Evolutionary conservation across 352 stramenopile species (phyloP).

Genomic region (Pythium biforme): DNA sequence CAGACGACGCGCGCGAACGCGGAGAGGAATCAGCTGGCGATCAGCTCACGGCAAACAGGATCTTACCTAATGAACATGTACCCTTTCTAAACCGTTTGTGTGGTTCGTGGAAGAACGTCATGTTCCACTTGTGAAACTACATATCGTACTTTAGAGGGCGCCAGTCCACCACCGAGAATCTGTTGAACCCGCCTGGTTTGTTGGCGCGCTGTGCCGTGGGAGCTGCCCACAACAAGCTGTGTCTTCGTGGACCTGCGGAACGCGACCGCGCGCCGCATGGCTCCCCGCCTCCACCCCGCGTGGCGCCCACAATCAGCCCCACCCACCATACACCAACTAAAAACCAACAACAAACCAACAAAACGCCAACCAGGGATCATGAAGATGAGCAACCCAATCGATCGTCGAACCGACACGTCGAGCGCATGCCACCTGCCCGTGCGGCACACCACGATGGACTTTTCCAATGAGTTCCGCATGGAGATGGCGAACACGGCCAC

Average conservation of each 20-base stretch:
- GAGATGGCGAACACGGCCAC: no score
- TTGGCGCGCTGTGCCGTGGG: not conserved
- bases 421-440: not conserved
- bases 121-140: not conserved
- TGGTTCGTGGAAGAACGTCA: not conserved
- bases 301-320: not conserved
- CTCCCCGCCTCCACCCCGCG: not conserved
- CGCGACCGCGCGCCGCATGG: conserved; percentile 13
- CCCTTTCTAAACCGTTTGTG: not conserved
- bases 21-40: conserved; percentile 10
- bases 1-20: conserved; percentile 11
- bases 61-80: not conserved
- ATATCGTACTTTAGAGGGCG: conserved; percentile 7
- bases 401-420: no score
- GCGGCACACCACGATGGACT: not conserved
- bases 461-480: no score
- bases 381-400: not conserved
- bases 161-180: not conserved
- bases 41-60: not conserved
- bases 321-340: not conserved
- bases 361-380: not conserved
- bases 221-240: not conserved
- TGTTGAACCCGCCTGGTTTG: conserved; percentile 7
- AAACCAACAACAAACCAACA: not conserved
- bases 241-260: conserved; percentile 14